Percentiles rank a stretch among this genome's conserved stretches.
phyloP scores from a whole-genome alignment of 2,329 filamentous ascomycete species.

The Cryphonectria japonica region DNA sequence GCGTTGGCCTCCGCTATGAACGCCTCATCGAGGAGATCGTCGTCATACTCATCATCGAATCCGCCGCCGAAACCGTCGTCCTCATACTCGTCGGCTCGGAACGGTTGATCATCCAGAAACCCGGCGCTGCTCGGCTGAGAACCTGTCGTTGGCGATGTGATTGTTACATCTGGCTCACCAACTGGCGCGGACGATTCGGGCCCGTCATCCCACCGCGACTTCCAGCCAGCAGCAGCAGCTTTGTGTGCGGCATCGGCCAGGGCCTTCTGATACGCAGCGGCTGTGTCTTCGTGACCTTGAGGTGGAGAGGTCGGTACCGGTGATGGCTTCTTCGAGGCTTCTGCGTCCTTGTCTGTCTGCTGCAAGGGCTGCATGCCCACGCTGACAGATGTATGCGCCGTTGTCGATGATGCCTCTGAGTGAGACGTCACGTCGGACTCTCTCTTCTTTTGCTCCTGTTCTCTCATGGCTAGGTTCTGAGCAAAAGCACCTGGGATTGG shows the following conservation, averaged over 20 bases:
- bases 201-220: constrained; percentile 59
- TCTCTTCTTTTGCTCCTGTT: constrained; percentile 44
- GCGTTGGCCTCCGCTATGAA: constrained; percentile 96
- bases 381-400: constrained; percentile 57
- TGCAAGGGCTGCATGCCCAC: constrained; percentile 37
- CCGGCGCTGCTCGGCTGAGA: constrained; percentile 37
- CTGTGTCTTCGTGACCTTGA: constrained; percentile 35
- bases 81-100: constrained; percentile 62
- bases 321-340: constrained; percentile 28
- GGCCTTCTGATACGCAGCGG: constrained; percentile 78
- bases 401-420: constrained; percentile 53
- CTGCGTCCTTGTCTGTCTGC: constrained; percentile 25
- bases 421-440: constrained; percentile 53
- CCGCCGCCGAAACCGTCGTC: constrained; percentile 46
- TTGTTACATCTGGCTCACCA: constrained; percentile 38
- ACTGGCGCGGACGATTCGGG: constrained; percentile 54
- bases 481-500: constrained; percentile 63
- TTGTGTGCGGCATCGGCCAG: constrained; percentile 80
- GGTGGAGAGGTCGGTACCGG: constrained; percentile 21
- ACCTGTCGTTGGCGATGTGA: constrained; percentile 40
- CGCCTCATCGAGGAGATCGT: constrained; percentile 78
- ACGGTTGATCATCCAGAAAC: constrained; percentile 27
- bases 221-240: constrained; percentile 69
- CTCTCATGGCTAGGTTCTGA: constrained; percentile 52
- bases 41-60: constrained; percentile 48